Evolutionary conservation across 106 monocot species (phyloP).

Genomic region (Platanthera guangdongensis): DNA sequence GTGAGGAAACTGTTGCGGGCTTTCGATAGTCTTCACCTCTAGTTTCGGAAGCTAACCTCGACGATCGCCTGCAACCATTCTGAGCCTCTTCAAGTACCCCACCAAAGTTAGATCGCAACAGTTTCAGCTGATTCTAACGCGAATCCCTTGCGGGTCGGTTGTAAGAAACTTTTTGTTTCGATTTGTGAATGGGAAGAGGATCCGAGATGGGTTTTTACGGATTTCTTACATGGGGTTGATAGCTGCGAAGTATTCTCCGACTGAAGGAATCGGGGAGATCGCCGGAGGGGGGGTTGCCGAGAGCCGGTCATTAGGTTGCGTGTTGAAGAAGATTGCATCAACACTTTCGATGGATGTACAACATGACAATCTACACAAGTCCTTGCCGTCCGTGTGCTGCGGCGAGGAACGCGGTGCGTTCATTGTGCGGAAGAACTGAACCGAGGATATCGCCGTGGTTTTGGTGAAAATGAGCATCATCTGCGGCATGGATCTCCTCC

Average conservation of each 20-base stretch:
- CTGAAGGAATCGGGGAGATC: slow-evolving; percentile 10
- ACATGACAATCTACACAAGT: background rate
- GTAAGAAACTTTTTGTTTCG: background rate
- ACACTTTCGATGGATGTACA: background rate
- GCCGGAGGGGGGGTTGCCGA: slow-evolving; percentile 1
- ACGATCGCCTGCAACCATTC: background rate
- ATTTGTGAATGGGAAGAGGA: background rate
- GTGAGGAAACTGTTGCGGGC: background rate
- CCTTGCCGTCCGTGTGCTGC: background rate
- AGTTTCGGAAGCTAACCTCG: slow-evolving; percentile 8
- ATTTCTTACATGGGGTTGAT: background rate
- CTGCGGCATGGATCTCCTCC: background rate
- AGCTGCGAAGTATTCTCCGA: background rate
- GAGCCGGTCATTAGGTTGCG: background rate
- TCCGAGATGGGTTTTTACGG: slow-evolving; percentile 2
- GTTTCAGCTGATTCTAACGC: background rate
- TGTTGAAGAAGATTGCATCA: background rate
- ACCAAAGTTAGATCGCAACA: background rate
- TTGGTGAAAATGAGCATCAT: background rate
- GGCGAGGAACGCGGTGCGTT: background rate
- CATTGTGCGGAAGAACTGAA: background rate
- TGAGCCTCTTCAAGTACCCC: background rate
- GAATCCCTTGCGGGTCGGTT: background rate
- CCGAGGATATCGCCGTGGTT: slow-evolving; percentile 21
- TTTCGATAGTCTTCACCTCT: background rate